Base-by-base conservation (phyloP, 202 grass and related monocot species). In the Hordeum pubiflorum region DNA sequence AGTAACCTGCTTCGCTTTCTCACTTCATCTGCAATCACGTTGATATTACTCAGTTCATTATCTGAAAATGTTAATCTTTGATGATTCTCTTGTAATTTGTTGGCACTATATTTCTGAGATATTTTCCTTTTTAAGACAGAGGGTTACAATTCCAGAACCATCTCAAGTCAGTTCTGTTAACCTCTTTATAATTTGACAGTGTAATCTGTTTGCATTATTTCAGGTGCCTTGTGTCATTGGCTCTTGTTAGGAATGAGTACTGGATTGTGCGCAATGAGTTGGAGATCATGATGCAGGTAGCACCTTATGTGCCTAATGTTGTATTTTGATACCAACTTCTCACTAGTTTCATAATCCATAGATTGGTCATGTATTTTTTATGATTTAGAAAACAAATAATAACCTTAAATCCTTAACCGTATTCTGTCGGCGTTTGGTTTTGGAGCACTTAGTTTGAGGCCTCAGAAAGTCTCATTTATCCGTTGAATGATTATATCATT, bases 221-320 rank as follows among this genome's bases (percentile, higher is more conserved):
- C 82, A 95, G 87, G 80, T 95, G 82, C 79, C 54, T 90, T 13
- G 78, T 76, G 82, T 85, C 89, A 22, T 84, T 95, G 76, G 31
- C 86, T 77, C 52, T 89, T 71, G 80, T 95, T 65, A 92, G 80
- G 79, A 84, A 77, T 67, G 82, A 90, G 60, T 92, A 87, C 82
- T 79, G 72, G 86, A 73, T 76, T 72, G n/a, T 95, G n/a, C 79
- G 65, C 41, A 86, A 79, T 58, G 90, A 92, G 63, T 86, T 95
- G 38, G 83, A 62, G 46, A 81, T 60, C 67, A 94, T 94, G 91
- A 76, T 94, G 73, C 86, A 90, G 85, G 91, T 90, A 86, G n/a
- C 52, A 55, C 44, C 26, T 41, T 72, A 29, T 46, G 14, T 46
- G 8, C 40, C 70, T 34, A 46, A 61, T 29, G 31, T 63, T 85